These are phyloP conservation scores for Pneumocystis oryctolagi DNA, from an alignment of 1,139 yeast species.

Conservation along the genomic window DNA sequence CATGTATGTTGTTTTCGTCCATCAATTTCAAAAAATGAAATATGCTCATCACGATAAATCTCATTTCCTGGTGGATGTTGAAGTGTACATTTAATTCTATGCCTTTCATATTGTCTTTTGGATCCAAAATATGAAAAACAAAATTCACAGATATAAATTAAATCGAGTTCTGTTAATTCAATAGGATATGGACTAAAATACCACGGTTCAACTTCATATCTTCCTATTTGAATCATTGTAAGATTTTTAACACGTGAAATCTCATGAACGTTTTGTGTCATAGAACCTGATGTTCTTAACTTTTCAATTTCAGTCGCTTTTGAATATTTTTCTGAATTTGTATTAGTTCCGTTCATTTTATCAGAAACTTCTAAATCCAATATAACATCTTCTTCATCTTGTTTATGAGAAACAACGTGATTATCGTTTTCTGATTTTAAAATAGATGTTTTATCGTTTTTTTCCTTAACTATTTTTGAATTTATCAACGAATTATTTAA, in stretches of 20 bases:
- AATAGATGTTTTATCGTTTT: not conserved
- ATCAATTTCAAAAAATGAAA: constrained; percentile 87
- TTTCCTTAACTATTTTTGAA: not conserved
- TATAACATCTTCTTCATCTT: constrained; percentile 17
- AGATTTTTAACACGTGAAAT: constrained; percentile 84
- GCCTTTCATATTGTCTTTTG: constrained; percentile 78
- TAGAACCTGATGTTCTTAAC: constrained; percentile 83
- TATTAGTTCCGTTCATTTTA: constrained; percentile 25
- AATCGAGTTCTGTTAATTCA: constrained; percentile 83
- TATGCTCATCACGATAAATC: constrained; percentile 72
- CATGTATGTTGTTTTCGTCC: constrained; percentile 91
- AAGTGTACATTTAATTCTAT: constrained; percentile 63
- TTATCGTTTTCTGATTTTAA: not conserved
- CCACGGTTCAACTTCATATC: constrained; percentile 94
- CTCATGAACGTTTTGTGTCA: constrained; percentile 80
- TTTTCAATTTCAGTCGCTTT: constrained; percentile 88
- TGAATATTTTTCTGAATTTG: constrained; percentile 65
- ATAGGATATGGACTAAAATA: constrained; percentile 94
- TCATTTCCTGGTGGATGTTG: constrained; percentile 98
- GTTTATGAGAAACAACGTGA: not conserved
- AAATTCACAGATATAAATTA: constrained; percentile 79
- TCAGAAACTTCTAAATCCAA: constrained; percentile 26
- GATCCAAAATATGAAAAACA: constrained; percentile 82
- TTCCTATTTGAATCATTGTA: constrained; percentile 65
- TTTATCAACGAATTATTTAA: not conserved